Percentiles rank a stretch among this genome's conserved stretches.
phyloP scores from a whole-genome alignment of 495 filamentous ascomycete genomes.

The Podospora pseudopauciseta region DNA sequence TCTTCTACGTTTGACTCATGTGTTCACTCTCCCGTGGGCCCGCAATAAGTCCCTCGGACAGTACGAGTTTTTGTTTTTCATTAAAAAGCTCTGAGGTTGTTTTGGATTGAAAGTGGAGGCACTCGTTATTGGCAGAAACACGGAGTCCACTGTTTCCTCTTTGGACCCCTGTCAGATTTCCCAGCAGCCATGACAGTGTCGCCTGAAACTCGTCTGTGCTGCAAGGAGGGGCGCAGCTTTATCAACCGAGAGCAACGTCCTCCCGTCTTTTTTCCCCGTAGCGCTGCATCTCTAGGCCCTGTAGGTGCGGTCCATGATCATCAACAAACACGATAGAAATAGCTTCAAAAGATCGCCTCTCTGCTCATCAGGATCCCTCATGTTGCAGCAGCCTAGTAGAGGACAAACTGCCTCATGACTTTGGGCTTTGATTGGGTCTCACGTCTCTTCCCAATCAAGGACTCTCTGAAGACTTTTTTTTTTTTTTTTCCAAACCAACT shows the following conservation, averaged over 20 bases:
- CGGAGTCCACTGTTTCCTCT: constrained; percentile 25
- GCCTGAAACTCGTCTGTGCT: constrained; percentile 38
- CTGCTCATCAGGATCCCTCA: not conserved
- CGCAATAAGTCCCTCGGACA: not conserved
- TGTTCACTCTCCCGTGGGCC: not conserved
- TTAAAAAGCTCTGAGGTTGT: constrained; percentile 26
- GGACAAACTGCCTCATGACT: not conserved
- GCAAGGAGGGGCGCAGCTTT: constrained; percentile 22
- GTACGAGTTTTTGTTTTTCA: not conserved
- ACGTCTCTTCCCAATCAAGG: not conserved
- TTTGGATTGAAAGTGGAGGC: constrained; percentile 29
- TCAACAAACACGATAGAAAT: constrained; percentile 21
- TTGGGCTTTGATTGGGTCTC: not conserved
- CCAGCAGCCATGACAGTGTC: constrained; percentile 24
- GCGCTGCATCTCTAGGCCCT: not conserved
- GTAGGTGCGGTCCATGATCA: not conserved
- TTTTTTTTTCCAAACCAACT: constrained; percentile 1
- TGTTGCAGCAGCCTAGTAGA: not conserved
- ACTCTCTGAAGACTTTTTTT: no score
- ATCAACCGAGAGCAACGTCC: constrained; percentile 17
- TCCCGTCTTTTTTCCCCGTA: not conserved
- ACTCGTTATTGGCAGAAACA: constrained; percentile 23
- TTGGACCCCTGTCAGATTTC: constrained; percentile 23
- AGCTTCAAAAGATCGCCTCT: constrained; percentile 10
- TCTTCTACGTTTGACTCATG: not conserved